These are phyloP conservation scores for Neospermospora avenae DNA, from an alignment of 2,329 filamentous ascomycete genomes.

Conservation along the genomic window DNA sequence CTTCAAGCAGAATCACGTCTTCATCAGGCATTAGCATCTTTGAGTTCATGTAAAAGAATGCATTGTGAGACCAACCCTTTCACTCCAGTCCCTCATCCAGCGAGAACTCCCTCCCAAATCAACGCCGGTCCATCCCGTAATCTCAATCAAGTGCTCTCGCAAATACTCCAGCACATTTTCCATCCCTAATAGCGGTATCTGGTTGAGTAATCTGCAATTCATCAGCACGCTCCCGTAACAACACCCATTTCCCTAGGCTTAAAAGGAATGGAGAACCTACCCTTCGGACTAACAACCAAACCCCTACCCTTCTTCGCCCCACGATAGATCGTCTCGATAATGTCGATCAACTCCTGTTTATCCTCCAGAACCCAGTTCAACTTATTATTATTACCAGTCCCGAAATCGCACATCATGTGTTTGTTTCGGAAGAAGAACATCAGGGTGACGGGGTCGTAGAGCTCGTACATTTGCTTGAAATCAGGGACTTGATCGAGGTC, in stretches of 20 bases:
- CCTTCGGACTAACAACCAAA: conserved; percentile 95
- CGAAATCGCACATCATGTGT: conserved; percentile 98
- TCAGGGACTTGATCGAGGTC: conserved; percentile 88
- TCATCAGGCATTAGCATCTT: conserved; percentile 25
- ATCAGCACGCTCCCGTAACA: conserved; percentile 8
- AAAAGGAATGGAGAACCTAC: conserved; percentile 5
- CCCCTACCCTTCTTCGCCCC: conserved; percentile 98
- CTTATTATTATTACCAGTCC: conserved; percentile 98
- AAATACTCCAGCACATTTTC: neutral
- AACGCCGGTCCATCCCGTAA: neutral
- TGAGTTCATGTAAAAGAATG: conserved; percentile 15
- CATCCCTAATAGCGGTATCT: conserved; percentile 59
- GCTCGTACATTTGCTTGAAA: conserved; percentile 94
- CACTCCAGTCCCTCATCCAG: neutral
- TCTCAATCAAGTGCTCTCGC: too few species aligned
- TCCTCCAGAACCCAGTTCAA: conserved; percentile 95
- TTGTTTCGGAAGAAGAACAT: conserved; percentile 99
- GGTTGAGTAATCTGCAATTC: conserved; percentile 54
- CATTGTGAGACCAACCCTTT: conserved; percentile 40
- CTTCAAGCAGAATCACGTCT: conserved; percentile 11
- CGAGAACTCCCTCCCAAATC: conserved; percentile 4
- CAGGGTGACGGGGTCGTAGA: conserved; percentile 88
- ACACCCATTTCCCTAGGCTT: too few species aligned
- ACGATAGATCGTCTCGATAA: conserved; percentile 95
- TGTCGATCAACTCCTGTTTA: conserved; percentile 98